phyloP scores from a whole-genome alignment of 2,329 filamentous ascomycete species.

The Epichloe uncinata region DNA sequence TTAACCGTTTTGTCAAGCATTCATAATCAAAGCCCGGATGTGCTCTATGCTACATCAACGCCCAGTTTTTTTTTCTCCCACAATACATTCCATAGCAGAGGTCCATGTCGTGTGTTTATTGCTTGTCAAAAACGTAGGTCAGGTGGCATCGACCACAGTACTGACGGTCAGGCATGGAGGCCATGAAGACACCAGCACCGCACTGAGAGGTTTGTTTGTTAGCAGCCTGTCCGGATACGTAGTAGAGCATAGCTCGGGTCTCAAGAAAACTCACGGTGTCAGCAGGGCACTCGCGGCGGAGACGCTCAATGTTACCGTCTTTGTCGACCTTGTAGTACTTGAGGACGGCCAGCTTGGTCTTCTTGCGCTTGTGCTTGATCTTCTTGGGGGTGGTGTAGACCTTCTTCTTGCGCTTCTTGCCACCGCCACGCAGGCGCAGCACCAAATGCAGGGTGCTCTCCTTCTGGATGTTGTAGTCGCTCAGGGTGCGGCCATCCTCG shows the following conservation, averaged over 20 bases:
- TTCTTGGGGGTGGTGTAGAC: conserved; percentile 99
- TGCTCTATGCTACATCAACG: conserved; percentile 32
- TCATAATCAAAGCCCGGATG: conserved; percentile 27
- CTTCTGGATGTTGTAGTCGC: conserved; percentile 99
- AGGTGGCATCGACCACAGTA: conserved; percentile 74
- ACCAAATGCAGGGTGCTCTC: conserved; percentile 97
- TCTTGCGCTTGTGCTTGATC: conserved; percentile 99
- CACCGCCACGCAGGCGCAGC: conserved; percentile 94
- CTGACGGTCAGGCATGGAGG: conserved; percentile 98
- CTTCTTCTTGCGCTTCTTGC: conserved; percentile 99
- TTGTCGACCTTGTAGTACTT: conserved; percentile 99
- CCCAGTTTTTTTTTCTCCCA: conserved; percentile 13
- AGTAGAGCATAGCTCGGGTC: not conserved
- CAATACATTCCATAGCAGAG: conserved; percentile 18
- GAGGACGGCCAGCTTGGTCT: conserved; percentile 99
- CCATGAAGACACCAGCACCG: conserved; percentile 99
- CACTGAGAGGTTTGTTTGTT: conserved; percentile 42
- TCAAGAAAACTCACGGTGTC: conserved; percentile 54
- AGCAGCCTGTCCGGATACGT: not conserved
- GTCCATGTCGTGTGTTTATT: conserved; percentile 27
- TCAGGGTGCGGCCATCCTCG: conserved; percentile 96
- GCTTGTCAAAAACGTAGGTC: conserved; percentile 62
- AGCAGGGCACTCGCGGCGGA: conserved; percentile 91
- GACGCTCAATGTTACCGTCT: conserved; percentile 99
- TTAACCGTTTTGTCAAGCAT: conserved; percentile 19